Evolutionary conservation across 2,329 filamentous ascomycete genomes (phyloP).

Genomic region (Epichloe amarillans): DNA sequence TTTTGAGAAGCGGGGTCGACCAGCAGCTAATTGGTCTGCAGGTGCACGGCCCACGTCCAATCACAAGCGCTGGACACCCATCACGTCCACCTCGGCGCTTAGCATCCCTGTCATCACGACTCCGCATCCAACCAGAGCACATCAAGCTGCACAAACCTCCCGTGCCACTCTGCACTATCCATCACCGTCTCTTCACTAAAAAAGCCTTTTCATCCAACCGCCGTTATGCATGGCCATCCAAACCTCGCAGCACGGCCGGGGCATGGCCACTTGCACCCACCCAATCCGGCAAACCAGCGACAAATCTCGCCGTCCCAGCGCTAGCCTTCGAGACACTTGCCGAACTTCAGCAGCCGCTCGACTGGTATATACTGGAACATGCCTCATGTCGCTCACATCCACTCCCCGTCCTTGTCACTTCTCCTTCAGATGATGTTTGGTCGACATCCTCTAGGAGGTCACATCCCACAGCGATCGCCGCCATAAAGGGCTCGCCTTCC

Average conservation of each 20-base stretch:
- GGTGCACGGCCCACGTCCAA: slow-evolving; percentile 1
- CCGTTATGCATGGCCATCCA: slow-evolving; percentile 2
- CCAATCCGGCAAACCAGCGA: neutral
- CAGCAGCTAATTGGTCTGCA: neutral
- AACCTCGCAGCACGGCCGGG: neutral
- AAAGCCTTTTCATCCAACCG: neutral
- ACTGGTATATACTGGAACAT: slow-evolving; percentile 38
- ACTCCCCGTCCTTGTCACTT: slow-evolving; percentile 25
- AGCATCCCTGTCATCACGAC: slow-evolving; percentile 19
- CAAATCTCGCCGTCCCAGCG: slow-evolving; percentile 6
- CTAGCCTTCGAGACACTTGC: slow-evolving; percentile 25
- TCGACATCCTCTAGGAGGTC: slow-evolving; percentile 30
- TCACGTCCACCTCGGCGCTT: slow-evolving; percentile 22
- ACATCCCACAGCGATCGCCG: slow-evolving; percentile 20
- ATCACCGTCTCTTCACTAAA: slow-evolving; percentile 3
- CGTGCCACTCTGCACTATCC: slow-evolving; percentile 5
- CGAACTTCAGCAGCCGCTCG: slow-evolving; percentile 38
- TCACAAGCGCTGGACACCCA: neutral
- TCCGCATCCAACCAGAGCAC: slow-evolving; percentile 27
- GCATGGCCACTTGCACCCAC: neutral
- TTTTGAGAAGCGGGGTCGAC: slow-evolving; percentile 1
- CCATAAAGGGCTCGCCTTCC: slow-evolving; percentile 16
- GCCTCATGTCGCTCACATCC: slow-evolving; percentile 20
- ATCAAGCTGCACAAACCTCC: slow-evolving; percentile 4
- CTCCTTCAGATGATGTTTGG: slow-evolving; percentile 39